phyloP scores from a whole-genome alignment of 139 green algal species.

The Tetraselmis chui region DNA sequence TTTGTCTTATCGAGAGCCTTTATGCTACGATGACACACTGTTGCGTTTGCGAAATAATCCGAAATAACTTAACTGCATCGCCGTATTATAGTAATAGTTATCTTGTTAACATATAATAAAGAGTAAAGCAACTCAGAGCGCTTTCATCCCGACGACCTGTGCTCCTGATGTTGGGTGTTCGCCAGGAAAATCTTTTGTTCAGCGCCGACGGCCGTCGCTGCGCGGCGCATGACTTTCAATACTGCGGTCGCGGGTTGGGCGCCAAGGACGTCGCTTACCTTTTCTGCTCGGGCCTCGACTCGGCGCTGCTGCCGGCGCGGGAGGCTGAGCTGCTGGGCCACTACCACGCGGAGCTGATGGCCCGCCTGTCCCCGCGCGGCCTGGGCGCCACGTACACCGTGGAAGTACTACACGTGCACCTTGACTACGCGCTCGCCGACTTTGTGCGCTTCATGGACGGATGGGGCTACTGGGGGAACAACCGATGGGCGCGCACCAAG shows the following conservation, averaged over 20 bases:
- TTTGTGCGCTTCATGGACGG: constrained; percentile 54
- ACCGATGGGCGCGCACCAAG: not conserved
- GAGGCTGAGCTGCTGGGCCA: constrained; percentile 35
- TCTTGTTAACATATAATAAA: no score
- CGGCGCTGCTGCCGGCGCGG: constrained; percentile 12
- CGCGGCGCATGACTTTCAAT: constrained; percentile 41
- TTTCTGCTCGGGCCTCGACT: constrained; percentile 32
- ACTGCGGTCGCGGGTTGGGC: constrained; percentile 35
- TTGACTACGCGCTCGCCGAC: constrained; percentile 27
- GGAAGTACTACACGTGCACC: constrained; percentile 15
- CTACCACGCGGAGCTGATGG: constrained; percentile 30
- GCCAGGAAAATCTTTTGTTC: constrained; percentile 45
- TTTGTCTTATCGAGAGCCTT: no score
- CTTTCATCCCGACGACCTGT: no score
- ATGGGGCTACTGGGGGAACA: constrained; percentile 37
- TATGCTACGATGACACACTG: no score
- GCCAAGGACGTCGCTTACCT: constrained; percentile 53
- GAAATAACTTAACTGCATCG: no score
- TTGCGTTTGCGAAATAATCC: no score
- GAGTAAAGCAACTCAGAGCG: no score
- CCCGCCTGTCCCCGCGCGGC: not conserved
- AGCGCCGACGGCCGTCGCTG: not conserved
- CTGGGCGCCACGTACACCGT: constrained; percentile 12
- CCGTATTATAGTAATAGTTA: no score
- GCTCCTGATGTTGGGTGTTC: no score